A percentile compares a stretch with the other conserved stretches of the same genome.
These are phyloP conservation scores for Thelonectria blattea DNA, from an alignment of 2,329 filamentous ascomycete species.

Conservation along the genomic window DNA sequence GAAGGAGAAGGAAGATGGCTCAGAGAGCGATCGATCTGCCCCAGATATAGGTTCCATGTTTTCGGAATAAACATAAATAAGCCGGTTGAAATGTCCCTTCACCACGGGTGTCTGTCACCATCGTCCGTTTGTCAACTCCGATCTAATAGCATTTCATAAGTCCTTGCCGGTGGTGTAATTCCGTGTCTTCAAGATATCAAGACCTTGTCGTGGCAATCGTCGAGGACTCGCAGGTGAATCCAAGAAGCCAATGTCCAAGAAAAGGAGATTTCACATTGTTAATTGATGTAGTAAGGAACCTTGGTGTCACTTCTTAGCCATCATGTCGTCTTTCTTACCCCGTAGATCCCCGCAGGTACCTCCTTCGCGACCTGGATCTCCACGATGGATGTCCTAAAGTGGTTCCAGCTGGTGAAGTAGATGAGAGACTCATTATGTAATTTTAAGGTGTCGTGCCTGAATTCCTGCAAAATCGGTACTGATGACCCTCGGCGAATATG, in stretches of 20 bases:
- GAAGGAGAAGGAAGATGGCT: constrained; percentile 9
- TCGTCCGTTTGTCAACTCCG: no score
- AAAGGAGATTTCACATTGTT: neutral
- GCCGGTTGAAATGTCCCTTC: neutral
- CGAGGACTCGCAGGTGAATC: neutral
- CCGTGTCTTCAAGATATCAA: no score
- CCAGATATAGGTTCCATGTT: constrained; percentile 41
- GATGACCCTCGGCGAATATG: constrained; percentile 82
- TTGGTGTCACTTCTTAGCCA: no score
- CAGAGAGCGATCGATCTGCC: constrained; percentile 28
- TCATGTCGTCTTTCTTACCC: no score
- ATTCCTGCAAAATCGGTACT: constrained; percentile 79
- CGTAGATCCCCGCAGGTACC: no score
- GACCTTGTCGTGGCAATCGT: no score
- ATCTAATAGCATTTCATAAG: no score
- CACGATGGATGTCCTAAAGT: constrained; percentile 81
- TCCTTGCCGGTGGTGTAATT: no score
- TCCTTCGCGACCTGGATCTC: constrained; percentile 65
- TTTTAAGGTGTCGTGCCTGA: constrained; percentile 70
- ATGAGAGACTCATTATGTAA: constrained; percentile 63
- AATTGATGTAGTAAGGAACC: neutral
- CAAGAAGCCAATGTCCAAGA: neutral
- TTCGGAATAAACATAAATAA: constrained; percentile 19
- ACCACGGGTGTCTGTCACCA: no score
- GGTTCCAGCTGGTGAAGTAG: constrained; percentile 79